Conservation (phyloP, 2,329 filamentous ascomycete genomes). For the Penicillium sp. region DNA sequence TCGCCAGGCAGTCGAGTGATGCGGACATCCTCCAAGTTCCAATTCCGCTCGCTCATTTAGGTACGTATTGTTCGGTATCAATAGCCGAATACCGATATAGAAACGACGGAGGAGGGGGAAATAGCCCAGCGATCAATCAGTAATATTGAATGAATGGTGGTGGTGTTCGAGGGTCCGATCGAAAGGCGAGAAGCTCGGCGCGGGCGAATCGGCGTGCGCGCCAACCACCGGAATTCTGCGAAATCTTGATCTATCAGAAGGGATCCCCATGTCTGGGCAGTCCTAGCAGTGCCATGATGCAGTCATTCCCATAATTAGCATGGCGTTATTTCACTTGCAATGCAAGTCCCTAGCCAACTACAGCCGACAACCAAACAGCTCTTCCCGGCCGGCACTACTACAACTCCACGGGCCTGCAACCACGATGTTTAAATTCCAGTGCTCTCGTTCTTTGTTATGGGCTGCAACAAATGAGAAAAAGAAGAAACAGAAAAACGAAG, state of each 20-base stretch:
- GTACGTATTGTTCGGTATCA: neutral
- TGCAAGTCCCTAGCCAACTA: neutral
- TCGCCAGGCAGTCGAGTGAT: slow-evolving; percentile 36
- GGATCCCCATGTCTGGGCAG: neutral
- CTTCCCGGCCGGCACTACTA: neutral
- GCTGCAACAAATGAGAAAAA: neutral
- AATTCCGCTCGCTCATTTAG: slow-evolving; percentile 20
- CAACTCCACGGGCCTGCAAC: neutral
- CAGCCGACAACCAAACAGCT: too few relatives aligned
- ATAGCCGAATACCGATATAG: neutral
- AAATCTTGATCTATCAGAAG: slow-evolving; percentile 15
- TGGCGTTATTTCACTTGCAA: slow-evolving; percentile 1
- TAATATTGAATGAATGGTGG: neutral
- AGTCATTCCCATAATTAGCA: slow-evolving; percentile 14
- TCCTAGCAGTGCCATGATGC: neutral
- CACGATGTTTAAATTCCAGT: neutral
- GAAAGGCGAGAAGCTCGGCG: neutral
- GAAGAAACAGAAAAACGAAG: neutral
- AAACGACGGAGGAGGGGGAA: neutral
- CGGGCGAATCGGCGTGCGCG: neutral
- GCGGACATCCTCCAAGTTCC: slow-evolving; percentile 35
- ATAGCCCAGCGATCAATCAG: too few relatives aligned
- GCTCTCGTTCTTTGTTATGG: neutral
- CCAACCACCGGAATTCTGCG: neutral
- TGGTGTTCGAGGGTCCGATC: slow-evolving; percentile 1